Evolutionary conservation across 805 yeast genomes (phyloP).

Genomic region (Scheffersomyces stipitis): DNA sequence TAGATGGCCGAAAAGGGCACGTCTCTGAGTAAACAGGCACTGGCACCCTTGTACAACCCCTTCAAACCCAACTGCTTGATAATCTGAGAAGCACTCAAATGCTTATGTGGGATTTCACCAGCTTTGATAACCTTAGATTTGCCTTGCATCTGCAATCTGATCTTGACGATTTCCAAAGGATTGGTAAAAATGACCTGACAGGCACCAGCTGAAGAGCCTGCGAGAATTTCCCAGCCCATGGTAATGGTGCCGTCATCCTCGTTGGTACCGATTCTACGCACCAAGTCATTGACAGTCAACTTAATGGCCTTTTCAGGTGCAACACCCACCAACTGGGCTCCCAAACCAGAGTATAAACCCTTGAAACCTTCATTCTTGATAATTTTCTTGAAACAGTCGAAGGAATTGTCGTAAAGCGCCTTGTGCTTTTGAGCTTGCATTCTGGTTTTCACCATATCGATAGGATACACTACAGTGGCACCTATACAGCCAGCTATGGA

Average conservation of each 20-base stretch:
- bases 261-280: slow-evolving; percentile 67
- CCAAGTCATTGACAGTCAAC: slow-evolving; percentile 87
- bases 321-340: slow-evolving; percentile 93
- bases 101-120: slow-evolving; percentile 44
- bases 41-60: slow-evolving; percentile 89
- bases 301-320: slow-evolving; percentile 99
- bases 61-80: slow-evolving; percentile 74
- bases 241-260: slow-evolving; percentile 36
- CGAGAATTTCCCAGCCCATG: slow-evolving; percentile 67
- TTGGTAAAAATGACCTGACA: slow-evolving; percentile 96
- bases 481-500: slow-evolving; percentile 97
- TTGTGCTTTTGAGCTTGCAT: slow-evolving; percentile 92
- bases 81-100: slow-evolving; percentile 63
- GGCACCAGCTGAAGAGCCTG: slow-evolving; percentile 95
- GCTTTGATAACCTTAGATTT: slow-evolving; percentile 44
- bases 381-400: slow-evolving; percentile 84
- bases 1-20: slow-evolving; percentile 96
- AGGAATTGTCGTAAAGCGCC: slow-evolving; percentile 70
- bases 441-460: slow-evolving; percentile 92
- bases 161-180: slow-evolving; percentile 94
- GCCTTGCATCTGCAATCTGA: slow-evolving; percentile 92
- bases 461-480: slow-evolving; percentile 96
- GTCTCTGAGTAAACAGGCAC: slow-evolving; percentile 90
- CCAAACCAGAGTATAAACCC: slow-evolving; percentile 90
- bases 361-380: slow-evolving; percentile 71